phyloP scores from a whole-genome alignment of 345 rosid genomes.

The Angophora floribunda region DNA sequence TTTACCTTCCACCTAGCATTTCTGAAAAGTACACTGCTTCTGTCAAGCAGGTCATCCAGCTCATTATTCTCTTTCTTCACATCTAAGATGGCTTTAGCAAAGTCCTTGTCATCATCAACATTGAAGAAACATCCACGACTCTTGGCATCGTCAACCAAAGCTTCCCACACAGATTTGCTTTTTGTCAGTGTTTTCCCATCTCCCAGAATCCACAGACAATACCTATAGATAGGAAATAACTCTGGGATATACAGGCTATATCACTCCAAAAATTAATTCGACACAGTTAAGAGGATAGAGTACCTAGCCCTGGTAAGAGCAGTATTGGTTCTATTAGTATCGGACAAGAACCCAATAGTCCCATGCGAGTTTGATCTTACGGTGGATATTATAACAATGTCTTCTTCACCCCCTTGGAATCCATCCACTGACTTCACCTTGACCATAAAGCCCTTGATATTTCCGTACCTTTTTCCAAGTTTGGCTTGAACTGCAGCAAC shows the following conservation, averaged over 20 bases:
- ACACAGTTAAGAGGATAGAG: neutral
- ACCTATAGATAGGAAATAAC: neutral
- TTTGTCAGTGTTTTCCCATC: conserved; percentile 22
- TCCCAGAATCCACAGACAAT: conserved; percentile 54
- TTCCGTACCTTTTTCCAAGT: conserved; percentile 4
- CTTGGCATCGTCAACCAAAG: conserved; percentile 26
- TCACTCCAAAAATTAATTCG: neutral
- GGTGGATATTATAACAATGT: conserved; percentile 25
- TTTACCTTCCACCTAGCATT: conserved; percentile 38
- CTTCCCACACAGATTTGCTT: conserved; percentile 29
- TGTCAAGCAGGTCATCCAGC: conserved; percentile 25
- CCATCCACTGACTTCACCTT: conserved; percentile 28
- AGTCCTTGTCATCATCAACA: conserved; percentile 23
- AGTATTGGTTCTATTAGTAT: conserved; percentile 19
- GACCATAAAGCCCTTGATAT: conserved; percentile 6
- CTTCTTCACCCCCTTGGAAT: conserved; percentile 34
- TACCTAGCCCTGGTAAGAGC: conserved; percentile 39
- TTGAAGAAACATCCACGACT: conserved; percentile 28
- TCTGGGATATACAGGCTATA: neutral
- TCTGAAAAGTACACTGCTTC: conserved; percentile 15
- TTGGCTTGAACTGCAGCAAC: conserved; percentile 17
- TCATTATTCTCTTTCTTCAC: conserved; percentile 28
- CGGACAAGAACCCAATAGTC: conserved; percentile 16
- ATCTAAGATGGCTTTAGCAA: conserved; percentile 18
- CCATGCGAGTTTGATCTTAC: conserved; percentile 23